A percentile compares a stretch with the other conserved stretches of the same genome.
phyloP scores from a whole-genome alignment of 2,329 filamentous ascomycete genomes.

The Escovopsis weberi region DNA sequence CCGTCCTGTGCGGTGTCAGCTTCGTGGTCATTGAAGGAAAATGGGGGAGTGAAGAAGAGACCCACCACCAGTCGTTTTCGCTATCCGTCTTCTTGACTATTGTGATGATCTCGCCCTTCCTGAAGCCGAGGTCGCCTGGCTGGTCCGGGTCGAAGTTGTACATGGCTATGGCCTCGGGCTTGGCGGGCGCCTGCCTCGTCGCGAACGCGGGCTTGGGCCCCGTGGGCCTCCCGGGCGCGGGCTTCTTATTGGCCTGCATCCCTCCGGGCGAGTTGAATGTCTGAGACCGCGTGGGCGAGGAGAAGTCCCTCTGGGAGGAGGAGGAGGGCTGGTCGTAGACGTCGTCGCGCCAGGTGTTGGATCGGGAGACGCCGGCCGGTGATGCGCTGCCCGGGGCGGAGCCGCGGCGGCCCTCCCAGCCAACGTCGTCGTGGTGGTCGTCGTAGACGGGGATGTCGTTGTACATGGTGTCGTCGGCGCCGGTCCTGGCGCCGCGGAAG shows the following conservation, averaged over 20 bases:
- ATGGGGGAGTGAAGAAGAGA: conserved; percentile 9
- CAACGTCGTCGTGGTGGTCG: conserved; percentile 63
- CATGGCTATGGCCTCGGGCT: conserved; percentile 69
- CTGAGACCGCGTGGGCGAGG: conserved; percentile 32
- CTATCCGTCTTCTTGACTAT: conserved; percentile 90
- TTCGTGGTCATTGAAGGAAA: not conserved
- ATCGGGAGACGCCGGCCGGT: conserved; percentile 36
- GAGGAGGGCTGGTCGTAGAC: conserved; percentile 45
- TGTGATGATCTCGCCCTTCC: conserved; percentile 93
- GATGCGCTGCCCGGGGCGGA: conserved; percentile 50
- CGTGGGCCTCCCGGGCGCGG: conserved; percentile 60
- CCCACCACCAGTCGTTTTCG: conserved; percentile 86
- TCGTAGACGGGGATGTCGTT: conserved; percentile 90
- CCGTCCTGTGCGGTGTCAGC: conserved; percentile 46
- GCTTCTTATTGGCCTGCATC: conserved; percentile 31
- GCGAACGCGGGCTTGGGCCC: conserved; percentile 81
- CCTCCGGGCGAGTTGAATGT: conserved; percentile 32
- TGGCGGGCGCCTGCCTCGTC: conserved; percentile 38
- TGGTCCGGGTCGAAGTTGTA: conserved; percentile 94
- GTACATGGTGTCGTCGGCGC: conserved; percentile 57
- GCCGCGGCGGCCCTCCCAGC: conserved; percentile 67
- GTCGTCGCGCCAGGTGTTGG: conserved; percentile 63
- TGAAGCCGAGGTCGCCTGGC: conserved; percentile 83
- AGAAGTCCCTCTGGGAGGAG: conserved; percentile 13
- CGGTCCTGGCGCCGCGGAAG: conserved; percentile 52